A percentile compares a stretch with the other conserved stretches of the same genome.
Conservation (phyloP, 2,329 filamentous ascomycete genomes). For the Pseudohalonectria lignicola region DNA sequence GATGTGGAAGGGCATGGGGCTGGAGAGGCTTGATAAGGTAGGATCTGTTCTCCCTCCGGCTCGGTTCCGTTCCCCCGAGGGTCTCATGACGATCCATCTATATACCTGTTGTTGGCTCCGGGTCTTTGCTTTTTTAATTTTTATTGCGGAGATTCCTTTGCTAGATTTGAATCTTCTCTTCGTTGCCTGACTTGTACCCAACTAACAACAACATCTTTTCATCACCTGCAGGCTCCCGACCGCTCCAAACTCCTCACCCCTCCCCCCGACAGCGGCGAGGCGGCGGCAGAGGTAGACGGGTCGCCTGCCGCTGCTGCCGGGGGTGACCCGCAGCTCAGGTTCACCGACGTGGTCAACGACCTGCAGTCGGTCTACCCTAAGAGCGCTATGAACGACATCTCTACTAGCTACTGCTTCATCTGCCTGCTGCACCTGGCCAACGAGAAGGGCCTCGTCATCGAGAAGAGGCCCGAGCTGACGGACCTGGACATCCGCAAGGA, state of each 20-base stretch:
- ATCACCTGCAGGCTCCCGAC: slow-evolving; percentile 12
- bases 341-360: slow-evolving; percentile 86
- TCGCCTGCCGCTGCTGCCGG: slow-evolving; percentile 9
- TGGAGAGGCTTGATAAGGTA: slow-evolving; percentile 39
- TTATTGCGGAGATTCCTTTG: not conserved
- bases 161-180: not conserved
- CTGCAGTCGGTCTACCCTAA: slow-evolving; percentile 79
- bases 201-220: too few species aligned
- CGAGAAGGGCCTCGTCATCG: slow-evolving; percentile 77
- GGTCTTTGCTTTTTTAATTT: too few species aligned
- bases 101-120: too few species aligned
- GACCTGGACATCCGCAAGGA: slow-evolving; percentile 54
- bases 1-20: slow-evolving; percentile 55
- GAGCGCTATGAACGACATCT: slow-evolving; percentile 83
- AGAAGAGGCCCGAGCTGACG: slow-evolving; percentile 45
- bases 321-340: slow-evolving; percentile 55
- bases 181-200: too few species aligned
- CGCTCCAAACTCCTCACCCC: slow-evolving; percentile 18
- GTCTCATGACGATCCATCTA: too few species aligned
- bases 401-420: slow-evolving; percentile 88
- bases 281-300: too few species aligned
- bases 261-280: slow-evolving; percentile 11
- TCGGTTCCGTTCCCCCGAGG: not conserved
- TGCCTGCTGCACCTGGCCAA: slow-evolving; percentile 84
- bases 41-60: slow-evolving; percentile 16